These are phyloP conservation scores for Plenodomus biglobosus DNA, from an alignment of 2,329 filamentous ascomycete species.

Conservation along the genomic window DNA sequence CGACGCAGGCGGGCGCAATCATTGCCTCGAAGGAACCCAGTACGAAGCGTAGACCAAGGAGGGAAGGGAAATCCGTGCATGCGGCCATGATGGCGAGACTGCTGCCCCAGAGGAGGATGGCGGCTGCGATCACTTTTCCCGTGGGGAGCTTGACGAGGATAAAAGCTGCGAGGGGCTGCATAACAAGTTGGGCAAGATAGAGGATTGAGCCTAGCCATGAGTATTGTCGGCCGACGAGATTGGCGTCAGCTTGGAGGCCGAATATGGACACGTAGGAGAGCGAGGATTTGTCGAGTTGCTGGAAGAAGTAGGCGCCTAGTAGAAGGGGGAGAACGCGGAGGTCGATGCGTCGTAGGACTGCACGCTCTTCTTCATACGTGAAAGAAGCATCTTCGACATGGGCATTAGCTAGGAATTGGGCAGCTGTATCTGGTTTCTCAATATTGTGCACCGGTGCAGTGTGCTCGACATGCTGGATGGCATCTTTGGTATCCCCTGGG, in stretches of 20 bases:
- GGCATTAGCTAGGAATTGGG: constrained; percentile 49
- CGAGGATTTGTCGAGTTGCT: constrained; percentile 55
- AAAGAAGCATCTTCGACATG: constrained; percentile 46
- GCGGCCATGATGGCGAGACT: constrained; percentile 58
- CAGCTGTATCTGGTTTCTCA: constrained; percentile 47
- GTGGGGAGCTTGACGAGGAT: constrained; percentile 61
- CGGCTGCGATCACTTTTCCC: constrained; percentile 58
- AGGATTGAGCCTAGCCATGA: constrained; percentile 65
- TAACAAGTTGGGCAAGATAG: constrained; percentile 58
- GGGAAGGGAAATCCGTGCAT: constrained; percentile 46
- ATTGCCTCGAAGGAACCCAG: constrained; percentile 44
- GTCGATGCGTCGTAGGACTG: constrained; percentile 55
- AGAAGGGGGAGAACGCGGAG: constrained; percentile 55
- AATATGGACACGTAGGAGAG: constrained; percentile 53
- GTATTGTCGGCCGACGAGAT: constrained; percentile 52
- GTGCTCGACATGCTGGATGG: constrained; percentile 19
- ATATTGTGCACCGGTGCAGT: constrained; percentile 1
- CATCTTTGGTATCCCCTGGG: constrained; percentile 12
- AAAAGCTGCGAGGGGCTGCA: constrained; percentile 54
- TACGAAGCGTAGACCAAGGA: constrained; percentile 45
- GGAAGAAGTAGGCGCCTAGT: constrained; percentile 62
- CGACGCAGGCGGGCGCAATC: constrained; percentile 55
- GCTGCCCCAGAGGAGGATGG: constrained; percentile 55
- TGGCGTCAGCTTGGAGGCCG: constrained; percentile 52
- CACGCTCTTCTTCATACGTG: constrained; percentile 54